Evolutionary conservation across 495 filamentous ascomycete species (phyloP).

Genomic region (Staphylotrichum tortipilum): DNA sequence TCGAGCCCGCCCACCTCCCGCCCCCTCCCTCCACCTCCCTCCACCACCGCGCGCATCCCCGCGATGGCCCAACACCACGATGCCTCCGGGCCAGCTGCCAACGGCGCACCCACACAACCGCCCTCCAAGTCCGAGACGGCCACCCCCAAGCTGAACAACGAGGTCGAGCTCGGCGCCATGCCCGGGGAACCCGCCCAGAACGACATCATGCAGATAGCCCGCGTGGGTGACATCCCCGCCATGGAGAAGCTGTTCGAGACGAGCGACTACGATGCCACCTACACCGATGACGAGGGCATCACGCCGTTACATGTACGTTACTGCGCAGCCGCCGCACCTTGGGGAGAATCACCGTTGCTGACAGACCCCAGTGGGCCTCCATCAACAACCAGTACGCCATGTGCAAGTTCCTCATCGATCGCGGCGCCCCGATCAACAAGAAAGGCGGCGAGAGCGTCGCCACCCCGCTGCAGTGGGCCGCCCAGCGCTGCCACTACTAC

Average conservation of each 20-base stretch:
- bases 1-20: too few relatives aligned
- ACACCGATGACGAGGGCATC: constrained; percentile 82
- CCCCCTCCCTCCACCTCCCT: too few relatives aligned
- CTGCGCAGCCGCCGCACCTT: background rate
- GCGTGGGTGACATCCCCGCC: constrained; percentile 72
- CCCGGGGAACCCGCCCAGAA: constrained; percentile 47
- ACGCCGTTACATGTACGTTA: constrained; percentile 79
- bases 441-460: constrained; percentile 91
- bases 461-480: constrained; percentile 93
- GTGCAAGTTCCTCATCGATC: constrained; percentile 87
- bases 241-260: constrained; percentile 84
- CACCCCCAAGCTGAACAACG: constrained; percentile 53
- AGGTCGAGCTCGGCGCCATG: constrained; percentile 63
- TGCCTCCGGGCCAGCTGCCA: constrained; percentile 14
- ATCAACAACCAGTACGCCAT: constrained; percentile 97
- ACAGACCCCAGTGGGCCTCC: constrained; percentile 74
- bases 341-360: background rate
- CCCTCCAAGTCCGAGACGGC: constrained; percentile 51
- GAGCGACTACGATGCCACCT: constrained; percentile 69
- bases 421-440: constrained; percentile 84
- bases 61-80: constrained; percentile 22
- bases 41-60: background rate
- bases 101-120: constrained; percentile 34
- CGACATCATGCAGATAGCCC: constrained; percentile 93
- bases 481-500: constrained; percentile 87